A percentile compares a stretch with the other conserved stretches of the same genome.
Conservation (phyloP, 73 alveolate genomes). For the Paraurostyla sp. region DNA sequence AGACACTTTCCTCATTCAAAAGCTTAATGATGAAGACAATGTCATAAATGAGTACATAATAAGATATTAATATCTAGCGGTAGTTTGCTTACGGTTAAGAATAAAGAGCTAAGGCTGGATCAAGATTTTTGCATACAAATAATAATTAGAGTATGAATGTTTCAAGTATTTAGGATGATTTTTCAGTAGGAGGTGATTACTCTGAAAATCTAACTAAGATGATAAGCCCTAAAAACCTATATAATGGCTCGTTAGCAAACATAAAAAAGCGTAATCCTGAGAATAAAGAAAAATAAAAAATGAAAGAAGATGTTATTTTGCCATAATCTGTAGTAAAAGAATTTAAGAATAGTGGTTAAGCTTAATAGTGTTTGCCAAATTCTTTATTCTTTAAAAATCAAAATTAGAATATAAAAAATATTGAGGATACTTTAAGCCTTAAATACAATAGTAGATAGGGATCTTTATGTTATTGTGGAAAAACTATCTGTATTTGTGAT, state of each 20-base stretch:
- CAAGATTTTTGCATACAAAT: background rate
- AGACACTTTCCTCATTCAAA: constrained; percentile 40
- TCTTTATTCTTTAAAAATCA: constrained; percentile 18
- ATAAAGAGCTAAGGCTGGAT: background rate
- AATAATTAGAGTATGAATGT: constrained; percentile 28
- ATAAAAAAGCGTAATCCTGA: constrained; percentile 11
- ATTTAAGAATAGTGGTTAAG: background rate
- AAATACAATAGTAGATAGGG: constrained; percentile 20
- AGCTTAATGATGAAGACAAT: constrained; percentile 47
- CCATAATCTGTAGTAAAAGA: background rate
- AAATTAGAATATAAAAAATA: background rate
- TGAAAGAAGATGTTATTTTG: background rate
- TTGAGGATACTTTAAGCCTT: constrained; percentile 13
- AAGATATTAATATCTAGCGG: constrained; percentile 15
- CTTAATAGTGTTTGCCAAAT: constrained; percentile 4
- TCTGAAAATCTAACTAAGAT: constrained; percentile 41
- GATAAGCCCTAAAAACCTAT: constrained; percentile 23
- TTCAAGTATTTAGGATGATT: constrained; percentile 47
- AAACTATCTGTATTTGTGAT: constrained; percentile 8
- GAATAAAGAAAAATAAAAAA: background rate
- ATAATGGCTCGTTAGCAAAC: constrained; percentile 17
- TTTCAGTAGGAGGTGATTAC: constrained; percentile 33
- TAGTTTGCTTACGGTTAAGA: constrained; percentile 10
- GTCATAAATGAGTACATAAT: constrained; percentile 39
- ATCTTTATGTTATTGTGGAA: constrained; percentile 34